Evolutionary conservation across 2,329 filamentous ascomycete species (phyloP).

Genomic region (Venturia oleaginea): DNA sequence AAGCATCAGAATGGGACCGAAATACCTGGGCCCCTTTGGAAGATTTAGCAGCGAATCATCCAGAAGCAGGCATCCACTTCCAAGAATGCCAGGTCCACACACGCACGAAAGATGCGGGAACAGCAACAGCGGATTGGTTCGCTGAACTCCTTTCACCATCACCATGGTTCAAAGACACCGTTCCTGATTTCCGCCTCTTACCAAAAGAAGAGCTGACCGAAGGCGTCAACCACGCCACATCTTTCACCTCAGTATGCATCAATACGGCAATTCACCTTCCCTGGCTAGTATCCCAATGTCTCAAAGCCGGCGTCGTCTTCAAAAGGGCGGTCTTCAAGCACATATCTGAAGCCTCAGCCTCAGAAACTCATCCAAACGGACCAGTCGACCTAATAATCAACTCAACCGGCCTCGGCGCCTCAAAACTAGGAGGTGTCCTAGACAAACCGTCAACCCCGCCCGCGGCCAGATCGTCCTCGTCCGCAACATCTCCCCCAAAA

Average conservation of each 20-base stretch:
- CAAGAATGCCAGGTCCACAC: constrained; percentile 52
- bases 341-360: constrained; percentile 56
- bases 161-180: constrained; percentile 64
- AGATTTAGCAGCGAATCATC: constrained; percentile 46
- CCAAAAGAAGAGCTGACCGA: constrained; percentile 15
- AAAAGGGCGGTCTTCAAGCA: constrained; percentile 45
- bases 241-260: constrained; percentile 81
- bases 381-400: constrained; percentile 68
- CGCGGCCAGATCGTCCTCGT: constrained; percentile 81
- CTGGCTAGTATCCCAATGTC: constrained; percentile 74
- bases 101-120: constrained; percentile 52
- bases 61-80: constrained; percentile 73
- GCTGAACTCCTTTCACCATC: constrained; percentile 57
- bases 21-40: constrained; percentile 37
- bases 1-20: constrained; percentile 32
- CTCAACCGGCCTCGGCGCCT: constrained; percentile 70
- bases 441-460: constrained; percentile 65
- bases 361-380: constrained; percentile 46
- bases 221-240: constrained; percentile 61
- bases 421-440: constrained; percentile 69
- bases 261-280: constrained; percentile 83
- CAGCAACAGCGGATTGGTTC: constrained; percentile 49
- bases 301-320: constrained; percentile 58
- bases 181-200: constrained; percentile 45
- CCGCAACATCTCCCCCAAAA: constrained; percentile 63